Evolutionary conservation across 1,284 basidiomycete species (phyloP).

Genomic region (Chondrostereum purpureum): DNA sequence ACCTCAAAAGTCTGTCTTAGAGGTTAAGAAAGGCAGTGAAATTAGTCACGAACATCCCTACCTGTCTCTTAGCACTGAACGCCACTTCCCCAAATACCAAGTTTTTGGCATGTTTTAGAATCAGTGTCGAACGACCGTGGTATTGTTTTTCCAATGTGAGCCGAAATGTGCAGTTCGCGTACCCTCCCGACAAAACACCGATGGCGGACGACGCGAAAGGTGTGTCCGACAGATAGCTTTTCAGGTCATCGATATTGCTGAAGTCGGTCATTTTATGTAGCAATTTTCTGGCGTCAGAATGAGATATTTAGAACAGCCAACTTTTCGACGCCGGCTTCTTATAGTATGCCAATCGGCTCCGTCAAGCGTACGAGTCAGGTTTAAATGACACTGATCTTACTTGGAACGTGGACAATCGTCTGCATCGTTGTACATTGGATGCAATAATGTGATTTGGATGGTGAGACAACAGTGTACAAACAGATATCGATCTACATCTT

Average conservation of each 20-base stretch:
- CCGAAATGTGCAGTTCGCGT: slow-evolving; percentile 48
- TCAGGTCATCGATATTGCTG: slow-evolving; percentile 27
- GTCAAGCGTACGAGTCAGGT: too few species aligned
- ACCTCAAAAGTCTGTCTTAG: slow-evolving; percentile 40
- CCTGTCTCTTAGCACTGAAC: slow-evolving; percentile 48
- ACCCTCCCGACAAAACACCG: slow-evolving; percentile 39
- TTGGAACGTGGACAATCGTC: too few species aligned
- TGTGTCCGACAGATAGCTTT: slow-evolving; percentile 30
- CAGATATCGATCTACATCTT: background rate
- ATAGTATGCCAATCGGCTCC: too few species aligned
- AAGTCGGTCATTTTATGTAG: too few species aligned
- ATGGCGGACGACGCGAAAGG: slow-evolving; percentile 31
- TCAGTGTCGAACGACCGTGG: slow-evolving; percentile 33
- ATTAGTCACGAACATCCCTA: slow-evolving; percentile 17
- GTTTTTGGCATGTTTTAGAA: slow-evolving; percentile 52
- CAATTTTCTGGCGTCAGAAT: too few species aligned
- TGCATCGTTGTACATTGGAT: too few species aligned
- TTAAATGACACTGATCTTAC: too few species aligned
- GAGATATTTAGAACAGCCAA: too few species aligned
- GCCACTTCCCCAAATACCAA: slow-evolving; percentile 27
- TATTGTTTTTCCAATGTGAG: slow-evolving; percentile 33
- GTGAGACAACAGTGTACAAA: slow-evolving; percentile 6
- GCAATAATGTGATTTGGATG: too few species aligned
- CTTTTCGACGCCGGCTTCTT: too few species aligned
- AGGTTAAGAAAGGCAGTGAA: slow-evolving; percentile 5